Evolutionary conservation across 495 filamentous ascomycete species (phyloP).

Genomic region (Neurospora sp.): DNA sequence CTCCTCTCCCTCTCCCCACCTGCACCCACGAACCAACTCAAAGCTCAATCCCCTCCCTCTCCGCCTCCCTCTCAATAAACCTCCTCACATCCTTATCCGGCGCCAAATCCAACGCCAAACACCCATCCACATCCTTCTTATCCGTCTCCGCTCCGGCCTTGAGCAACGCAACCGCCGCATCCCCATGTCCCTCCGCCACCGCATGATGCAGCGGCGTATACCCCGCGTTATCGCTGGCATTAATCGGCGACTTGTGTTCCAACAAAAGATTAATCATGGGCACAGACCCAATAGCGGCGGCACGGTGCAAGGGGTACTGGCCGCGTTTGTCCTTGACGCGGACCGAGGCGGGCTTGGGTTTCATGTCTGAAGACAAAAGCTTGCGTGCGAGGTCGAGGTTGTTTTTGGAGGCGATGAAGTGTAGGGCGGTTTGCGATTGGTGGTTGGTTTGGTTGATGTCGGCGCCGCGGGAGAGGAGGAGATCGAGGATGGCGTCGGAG

Average conservation of each 20-base stretch:
- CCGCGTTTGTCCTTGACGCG: constrained; percentile 76
- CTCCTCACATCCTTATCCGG: constrained; percentile 57
- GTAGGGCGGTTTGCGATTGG: constrained; percentile 60
- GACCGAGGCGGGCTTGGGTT: constrained; percentile 56
- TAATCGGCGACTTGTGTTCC: constrained; percentile 69
- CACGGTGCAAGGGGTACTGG: constrained; percentile 81
- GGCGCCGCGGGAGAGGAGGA: constrained; percentile 70
- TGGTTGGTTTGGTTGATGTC: constrained; percentile 53
- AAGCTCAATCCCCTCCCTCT: constrained; percentile 75
- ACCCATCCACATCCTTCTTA: constrained; percentile 64
- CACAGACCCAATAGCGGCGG: constrained; percentile 77
- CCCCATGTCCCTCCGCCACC: constrained; percentile 85
- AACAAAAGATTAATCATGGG: constrained; percentile 78
- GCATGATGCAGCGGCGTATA: constrained; percentile 89
- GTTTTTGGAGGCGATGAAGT: constrained; percentile 84
- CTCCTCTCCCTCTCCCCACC: neutral
- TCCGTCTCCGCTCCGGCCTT: constrained; percentile 78
- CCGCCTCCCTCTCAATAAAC: constrained; percentile 71
- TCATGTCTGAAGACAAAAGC: constrained; percentile 49
- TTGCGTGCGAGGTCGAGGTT: constrained; percentile 72
- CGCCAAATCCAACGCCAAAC: constrained; percentile 67
- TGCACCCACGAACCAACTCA: constrained; percentile 8
- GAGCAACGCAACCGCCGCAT: constrained; percentile 71
- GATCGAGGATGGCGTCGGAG: constrained; percentile 54
- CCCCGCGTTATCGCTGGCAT: constrained; percentile 76